These are phyloP conservation scores for Neurospora sp. DNA, from an alignment of 495 filamentous ascomycete species.

Conservation along the genomic window DNA sequence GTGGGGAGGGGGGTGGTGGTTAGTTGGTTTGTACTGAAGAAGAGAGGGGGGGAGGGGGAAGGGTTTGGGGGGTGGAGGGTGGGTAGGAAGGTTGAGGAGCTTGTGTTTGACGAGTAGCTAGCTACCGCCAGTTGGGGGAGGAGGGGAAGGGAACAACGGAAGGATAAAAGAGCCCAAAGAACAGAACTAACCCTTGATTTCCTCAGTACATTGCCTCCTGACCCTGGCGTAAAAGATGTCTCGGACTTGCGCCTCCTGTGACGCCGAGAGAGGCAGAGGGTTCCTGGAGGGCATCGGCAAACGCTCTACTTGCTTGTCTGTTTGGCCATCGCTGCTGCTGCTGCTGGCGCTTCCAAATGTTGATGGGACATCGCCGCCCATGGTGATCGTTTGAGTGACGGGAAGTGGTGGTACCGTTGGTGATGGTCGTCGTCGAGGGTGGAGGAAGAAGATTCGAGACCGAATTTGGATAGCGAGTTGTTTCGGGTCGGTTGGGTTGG, in stretches of 20 bases:
- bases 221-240: constrained; percentile 86
- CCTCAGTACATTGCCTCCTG: constrained; percentile 61
- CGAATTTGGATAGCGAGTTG: neutral
- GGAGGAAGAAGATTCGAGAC: neutral
- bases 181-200: constrained; percentile 65
- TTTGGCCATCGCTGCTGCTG: neutral
- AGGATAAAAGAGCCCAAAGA: neutral
- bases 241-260: constrained; percentile 84
- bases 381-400: constrained; percentile 22
- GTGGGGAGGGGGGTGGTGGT: neutral
- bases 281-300: constrained; percentile 60
- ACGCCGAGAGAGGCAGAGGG: constrained; percentile 82
- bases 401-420: neutral
- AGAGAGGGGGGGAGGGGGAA: neutral
- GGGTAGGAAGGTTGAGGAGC: neutral
- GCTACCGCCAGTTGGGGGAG: neutral
- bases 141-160: too few species aligned
- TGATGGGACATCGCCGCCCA: constrained; percentile 20
- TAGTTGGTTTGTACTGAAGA: neutral
- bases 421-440: neutral
- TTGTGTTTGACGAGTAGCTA: neutral
- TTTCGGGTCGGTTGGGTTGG: neutral
- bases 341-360: neutral
- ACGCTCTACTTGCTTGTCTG: constrained; percentile 6
- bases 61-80: neutral